Evolutionary conservation across 1,284 basidiomycete species (phyloP).

Genomic region (Termitomyces sp.): DNA sequence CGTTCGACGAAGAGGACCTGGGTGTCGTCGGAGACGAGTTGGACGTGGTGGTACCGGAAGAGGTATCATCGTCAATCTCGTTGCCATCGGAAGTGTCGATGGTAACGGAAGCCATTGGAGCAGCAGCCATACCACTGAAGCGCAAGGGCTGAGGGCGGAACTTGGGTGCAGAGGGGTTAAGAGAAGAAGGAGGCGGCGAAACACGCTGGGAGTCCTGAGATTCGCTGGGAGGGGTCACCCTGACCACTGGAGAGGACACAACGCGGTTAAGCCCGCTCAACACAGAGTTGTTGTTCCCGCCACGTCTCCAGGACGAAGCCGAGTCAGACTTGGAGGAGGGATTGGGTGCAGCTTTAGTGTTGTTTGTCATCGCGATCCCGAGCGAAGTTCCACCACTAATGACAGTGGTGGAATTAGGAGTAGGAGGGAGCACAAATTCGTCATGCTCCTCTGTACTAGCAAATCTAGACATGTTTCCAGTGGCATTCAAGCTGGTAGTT

Average conservation of each 20-base stretch:
- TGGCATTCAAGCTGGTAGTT: slow-evolving; percentile 38
- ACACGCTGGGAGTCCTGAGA: slow-evolving; percentile 52
- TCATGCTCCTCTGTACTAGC: slow-evolving; percentile 36
- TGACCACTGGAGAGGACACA: slow-evolving; percentile 58
- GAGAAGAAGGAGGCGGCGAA: slow-evolving; percentile 43
- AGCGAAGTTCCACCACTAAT: slow-evolving; percentile 69
- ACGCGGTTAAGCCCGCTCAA: slow-evolving; percentile 59
- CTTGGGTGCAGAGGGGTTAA: slow-evolving; percentile 33
- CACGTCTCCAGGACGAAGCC: slow-evolving; percentile 72
- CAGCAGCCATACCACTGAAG: slow-evolving; percentile 51
- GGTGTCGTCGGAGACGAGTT: slow-evolving; percentile 70
- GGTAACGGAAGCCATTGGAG: slow-evolving; percentile 53
- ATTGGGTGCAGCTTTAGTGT: slow-evolving; percentile 25
- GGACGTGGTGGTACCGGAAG: slow-evolving; percentile 49
- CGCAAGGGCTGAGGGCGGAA: slow-evolving; percentile 66
- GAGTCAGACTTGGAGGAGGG: slow-evolving; percentile 69
- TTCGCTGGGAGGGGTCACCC: slow-evolving; percentile 62
- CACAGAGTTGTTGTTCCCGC: slow-evolving; percentile 63
- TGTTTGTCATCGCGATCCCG: slow-evolving; percentile 45
- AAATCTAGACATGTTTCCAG: slow-evolving; percentile 31
- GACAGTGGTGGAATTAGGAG: slow-evolving; percentile 60
- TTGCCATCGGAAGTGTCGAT: slow-evolving; percentile 51
- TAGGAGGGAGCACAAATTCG: slow-evolving; percentile 41
- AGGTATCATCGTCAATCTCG: slow-evolving; percentile 55
- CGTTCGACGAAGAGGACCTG: slow-evolving; percentile 59